Percentiles rank a stretch among this genome's conserved stretches.
Evolutionary conservation across 2,329 filamentous ascomycete species (phyloP).

Genomic region (Tolypocladium pustulatum): DNA sequence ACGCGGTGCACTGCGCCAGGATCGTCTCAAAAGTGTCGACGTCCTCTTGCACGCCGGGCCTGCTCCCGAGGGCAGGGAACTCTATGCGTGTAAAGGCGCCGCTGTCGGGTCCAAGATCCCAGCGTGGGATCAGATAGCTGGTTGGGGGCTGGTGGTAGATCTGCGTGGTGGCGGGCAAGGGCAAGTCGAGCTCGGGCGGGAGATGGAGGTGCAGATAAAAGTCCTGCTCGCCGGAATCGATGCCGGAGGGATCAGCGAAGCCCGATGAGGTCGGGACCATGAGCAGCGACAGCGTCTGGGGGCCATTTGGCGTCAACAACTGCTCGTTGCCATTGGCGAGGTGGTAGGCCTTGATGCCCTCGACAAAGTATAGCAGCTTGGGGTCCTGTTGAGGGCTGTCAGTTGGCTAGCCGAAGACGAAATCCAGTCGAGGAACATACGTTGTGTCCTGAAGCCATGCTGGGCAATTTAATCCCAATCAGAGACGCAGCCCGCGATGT

Average conservation of each 20-base stretch:
- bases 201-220: conserved; percentile 96
- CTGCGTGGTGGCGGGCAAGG: conserved; percentile 88
- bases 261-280: conserved; percentile 90
- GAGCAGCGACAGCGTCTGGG: conserved; percentile 82
- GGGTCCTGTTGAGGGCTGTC: conserved; percentile 34
- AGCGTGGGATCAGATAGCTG: conserved; percentile 90
- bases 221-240: conserved; percentile 63
- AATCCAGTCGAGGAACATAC: conserved; percentile 7
- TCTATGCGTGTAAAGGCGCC: conserved; percentile 90
- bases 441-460: conserved; percentile 21
- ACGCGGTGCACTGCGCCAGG: conserved; percentile 92
- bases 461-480: neutral
- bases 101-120: conserved; percentile 81
- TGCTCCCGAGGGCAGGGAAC: conserved; percentile 65
- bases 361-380: conserved; percentile 60
- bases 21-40: conserved; percentile 96
- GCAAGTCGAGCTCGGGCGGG: conserved; percentile 86
- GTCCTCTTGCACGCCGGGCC: conserved; percentile 75
- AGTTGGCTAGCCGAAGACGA: neutral
- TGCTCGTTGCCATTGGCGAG: conserved; percentile 80
- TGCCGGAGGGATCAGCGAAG: conserved; percentile 44
- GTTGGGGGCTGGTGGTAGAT: conserved; percentile 92
- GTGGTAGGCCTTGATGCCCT: conserved; percentile 84
- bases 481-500: neutral
- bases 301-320: conserved; percentile 71